Base-by-base conservation (phyloP, 352 stramenopile species). In the Elongisporangium anandrum region DNA sequence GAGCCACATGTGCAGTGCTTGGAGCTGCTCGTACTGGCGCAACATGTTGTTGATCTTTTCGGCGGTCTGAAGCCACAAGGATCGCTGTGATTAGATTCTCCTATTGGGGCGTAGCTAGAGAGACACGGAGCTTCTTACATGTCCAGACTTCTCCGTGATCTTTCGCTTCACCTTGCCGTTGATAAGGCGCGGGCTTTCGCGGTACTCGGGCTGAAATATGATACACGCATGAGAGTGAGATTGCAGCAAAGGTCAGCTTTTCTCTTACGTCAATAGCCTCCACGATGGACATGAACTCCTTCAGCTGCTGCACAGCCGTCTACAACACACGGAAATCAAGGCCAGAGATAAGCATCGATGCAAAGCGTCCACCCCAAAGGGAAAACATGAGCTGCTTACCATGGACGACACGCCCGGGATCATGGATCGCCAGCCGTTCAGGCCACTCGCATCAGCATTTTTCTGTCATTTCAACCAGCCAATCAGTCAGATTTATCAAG, bases 11-110 rank as follows among this genome's bases (percentile, higher is more conserved):
- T 77, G 86, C 41, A 95, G 68, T 22, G 79, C 79, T 29, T 72
- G 77, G 23, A 95, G 63, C 66, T 95, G 86, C 57, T 93, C 84
- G 69, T 91, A 95, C 59, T 92, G 79, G 59, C 82, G 81, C 22
- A 95, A 59, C 80, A 93, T 87, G 64, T 83, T 90, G 70, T 95
- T 95, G 68, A 95, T 90, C 56, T 95, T 81, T 63, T 93, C 85
- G 6, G 85, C 65, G 12, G 78, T 85, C 84, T 93, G 52, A 19
- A 61, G 10, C 0, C 41, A 58, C 19, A 38, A 51, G 26, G 3
- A 38, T n/a, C 49, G n/a, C 19, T 41, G 10, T n/a, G 24, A 7
- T 34, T 34, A 56, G 45, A 21, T 21, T 2, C 13, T 54, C 47
- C 20, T 38, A 29, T 52, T n/a, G n/a, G 5, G 19, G 15, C 12